Evolutionary conservation across 495 filamentous ascomycete species (phyloP), one percentile per base, ranked within the genome.

Genomic region (Aspergillus heteromorphus): DNA sequence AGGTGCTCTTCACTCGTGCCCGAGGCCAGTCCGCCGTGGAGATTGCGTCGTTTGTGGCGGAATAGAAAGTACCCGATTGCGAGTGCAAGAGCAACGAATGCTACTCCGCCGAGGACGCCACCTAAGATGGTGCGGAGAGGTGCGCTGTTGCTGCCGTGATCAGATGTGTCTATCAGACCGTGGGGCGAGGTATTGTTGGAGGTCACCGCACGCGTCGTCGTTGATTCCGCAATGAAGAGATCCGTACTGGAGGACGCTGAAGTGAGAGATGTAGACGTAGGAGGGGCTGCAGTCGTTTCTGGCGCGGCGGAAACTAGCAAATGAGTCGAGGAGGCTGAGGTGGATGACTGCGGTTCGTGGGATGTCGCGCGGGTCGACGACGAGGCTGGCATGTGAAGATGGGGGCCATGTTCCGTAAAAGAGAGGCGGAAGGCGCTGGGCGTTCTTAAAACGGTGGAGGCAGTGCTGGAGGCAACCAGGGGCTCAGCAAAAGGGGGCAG

Each of bases 91-190:
- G 60, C 58, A 4, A 65, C 45, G 34, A 68, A 53, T 9, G 54
- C 66, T 11, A 62, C 31, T 19, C 55, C 66, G 14, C 71, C 71
- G 2, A 74, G 17, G 1, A 63, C 36, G 25, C 62, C 59, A 4
- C 67, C 71, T 10, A 70, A 59, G 16, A 74, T 60, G 2, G 54
- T 51, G 16, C 59, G 59, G 20, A 60, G 56, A 11, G 61, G 38
- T n/a, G 48, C 45, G 13, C 19, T 17, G 11, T 48, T 18, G 17
- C 16, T 23, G 13, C n/a, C n/a, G n/a, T 43, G 17, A 8, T 57
- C 23, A 25, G 58, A 27, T 2, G 30, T 9, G 2, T 47, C 19
- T 55, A 57, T 29, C 2, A 45, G 34, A 8, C 45, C 23, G 27
- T 49, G 34, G 17, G 45, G 9, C 4, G 58, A 41, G 16, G 43